Evolutionary conservation across 2,329 filamentous ascomycete genomes (phyloP).

Genomic region (Fusarium nanum): DNA sequence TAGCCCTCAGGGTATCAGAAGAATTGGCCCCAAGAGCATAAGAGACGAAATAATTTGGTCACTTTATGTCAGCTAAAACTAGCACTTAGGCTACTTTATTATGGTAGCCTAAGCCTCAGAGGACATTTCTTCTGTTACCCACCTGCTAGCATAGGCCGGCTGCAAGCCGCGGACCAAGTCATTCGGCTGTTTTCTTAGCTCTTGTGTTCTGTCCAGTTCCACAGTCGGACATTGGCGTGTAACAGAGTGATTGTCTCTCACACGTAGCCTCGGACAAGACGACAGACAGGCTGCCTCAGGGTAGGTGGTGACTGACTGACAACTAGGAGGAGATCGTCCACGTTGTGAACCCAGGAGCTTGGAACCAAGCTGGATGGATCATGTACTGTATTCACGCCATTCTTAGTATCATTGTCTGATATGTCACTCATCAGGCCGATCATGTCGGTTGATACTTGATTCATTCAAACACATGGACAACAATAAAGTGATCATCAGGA

Average conservation of each 20-base stretch:
- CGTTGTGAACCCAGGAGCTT: slow-evolving; percentile 22
- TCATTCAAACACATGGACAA: not conserved
- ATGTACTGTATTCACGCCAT: not conserved
- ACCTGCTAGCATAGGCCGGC: not conserved
- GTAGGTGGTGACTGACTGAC: not conserved
- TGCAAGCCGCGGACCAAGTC: not conserved
- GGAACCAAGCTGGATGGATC: slow-evolving; percentile 1
- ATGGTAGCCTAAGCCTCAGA: too few relatives aligned
- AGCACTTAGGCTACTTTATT: too few relatives aligned
- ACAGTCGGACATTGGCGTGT: slow-evolving; percentile 38
- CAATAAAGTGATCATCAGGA: slow-evolving; percentile 9
- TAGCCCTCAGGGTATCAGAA: too few relatives aligned
- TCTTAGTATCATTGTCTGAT: slow-evolving; percentile 7
- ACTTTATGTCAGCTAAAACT: too few relatives aligned
- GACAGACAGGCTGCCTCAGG: not conserved
- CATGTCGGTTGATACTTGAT: not conserved
- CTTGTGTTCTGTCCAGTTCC: slow-evolving; percentile 21
- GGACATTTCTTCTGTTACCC: too few relatives aligned
- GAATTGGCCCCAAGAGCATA: too few relatives aligned
- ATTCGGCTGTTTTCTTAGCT: slow-evolving; percentile 9
- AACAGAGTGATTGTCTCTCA: slow-evolving; percentile 36
- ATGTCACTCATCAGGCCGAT: not conserved
- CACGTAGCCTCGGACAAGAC: not conserved
- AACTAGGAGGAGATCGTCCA: not conserved
- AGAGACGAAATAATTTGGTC: too few relatives aligned